phyloP scores from a whole-genome alignment of 2,329 filamentous ascomycete species.

The Didymella pomorum region DNA sequence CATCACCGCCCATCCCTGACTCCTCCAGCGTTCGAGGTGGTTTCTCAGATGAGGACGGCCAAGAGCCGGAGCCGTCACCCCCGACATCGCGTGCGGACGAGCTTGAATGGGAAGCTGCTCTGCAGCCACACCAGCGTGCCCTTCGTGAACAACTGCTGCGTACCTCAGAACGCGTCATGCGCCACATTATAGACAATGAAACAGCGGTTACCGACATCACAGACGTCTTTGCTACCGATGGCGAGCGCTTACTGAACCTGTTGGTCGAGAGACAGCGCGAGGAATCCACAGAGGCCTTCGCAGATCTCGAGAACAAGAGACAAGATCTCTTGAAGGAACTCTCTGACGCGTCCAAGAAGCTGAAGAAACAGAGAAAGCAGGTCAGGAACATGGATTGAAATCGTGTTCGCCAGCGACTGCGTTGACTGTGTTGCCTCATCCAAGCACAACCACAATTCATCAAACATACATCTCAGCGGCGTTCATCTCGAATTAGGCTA shows the following conservation, averaged over 20 bases:
- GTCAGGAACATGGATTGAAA: constrained; percentile 1
- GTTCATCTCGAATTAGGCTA: background rate
- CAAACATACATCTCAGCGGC: background rate
- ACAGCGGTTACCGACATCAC: constrained; percentile 55
- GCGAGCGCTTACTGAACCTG: constrained; percentile 53
- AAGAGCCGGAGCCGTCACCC: constrained; percentile 26
- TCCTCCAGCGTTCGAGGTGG: constrained; percentile 41
- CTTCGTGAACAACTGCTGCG: constrained; percentile 51
- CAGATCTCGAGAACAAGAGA: constrained; percentile 36
- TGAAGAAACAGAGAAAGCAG: constrained; percentile 22
- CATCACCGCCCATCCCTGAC: constrained; percentile 33
- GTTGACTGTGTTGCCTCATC: background rate
- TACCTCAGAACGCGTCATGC: constrained; percentile 55
- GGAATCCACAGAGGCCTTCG: constrained; percentile 43
- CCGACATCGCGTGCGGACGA: constrained; percentile 41
- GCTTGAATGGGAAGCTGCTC: constrained; percentile 50
- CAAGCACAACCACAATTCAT: background rate
- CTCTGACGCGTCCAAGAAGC: constrained; percentile 17
- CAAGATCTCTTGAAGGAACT: constrained; percentile 28
- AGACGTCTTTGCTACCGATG: constrained; percentile 55
- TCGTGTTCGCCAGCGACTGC: background rate
- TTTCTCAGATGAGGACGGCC: constrained; percentile 34
- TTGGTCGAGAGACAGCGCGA: constrained; percentile 53
- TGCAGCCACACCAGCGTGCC: constrained; percentile 51
- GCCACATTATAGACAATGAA: constrained; percentile 58